These are phyloP conservation scores for Vitellaria paradoxa DNA, from an alignment of 179 eudicot genomes.

Conservation along the genomic window DNA sequence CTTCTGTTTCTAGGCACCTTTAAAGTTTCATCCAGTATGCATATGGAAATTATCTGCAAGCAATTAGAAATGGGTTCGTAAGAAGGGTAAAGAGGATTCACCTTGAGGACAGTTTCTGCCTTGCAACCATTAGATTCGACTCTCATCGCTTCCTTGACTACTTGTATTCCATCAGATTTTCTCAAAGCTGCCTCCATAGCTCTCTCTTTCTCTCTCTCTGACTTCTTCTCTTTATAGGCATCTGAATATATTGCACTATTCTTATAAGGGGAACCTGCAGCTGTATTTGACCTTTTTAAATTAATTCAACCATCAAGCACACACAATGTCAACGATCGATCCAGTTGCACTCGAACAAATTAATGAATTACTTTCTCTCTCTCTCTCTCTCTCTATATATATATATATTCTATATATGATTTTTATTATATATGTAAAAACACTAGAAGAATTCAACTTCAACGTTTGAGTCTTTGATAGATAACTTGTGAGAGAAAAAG, in stretches of 20 bases:
- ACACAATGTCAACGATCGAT: conserved; percentile 32
- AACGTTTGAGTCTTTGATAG: conserved; percentile 37
- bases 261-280: conserved; percentile 25
- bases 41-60: too few relatives aligned
- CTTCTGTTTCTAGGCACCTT: too few relatives aligned
- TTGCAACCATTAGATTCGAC: conserved; percentile 10
- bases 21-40: too few relatives aligned
- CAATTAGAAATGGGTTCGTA: too few relatives aligned
- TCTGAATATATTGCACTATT: neutral
- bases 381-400: too few relatives aligned
- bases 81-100: neutral
- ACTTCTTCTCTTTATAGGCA: neutral
- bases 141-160: conserved; percentile 15
- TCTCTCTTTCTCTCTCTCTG: neutral
- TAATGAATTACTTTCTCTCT: neutral
- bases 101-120: conserved; percentile 17
- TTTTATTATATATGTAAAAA: neutral
- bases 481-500: neutral
- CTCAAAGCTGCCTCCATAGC: conserved; percentile 19
- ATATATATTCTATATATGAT: neutral
- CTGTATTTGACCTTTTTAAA: conserved; percentile 28
- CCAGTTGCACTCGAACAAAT: conserved; percentile 22
- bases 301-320: conserved; percentile 15
- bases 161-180: conserved; percentile 7
- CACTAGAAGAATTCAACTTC: conserved; percentile 50